phyloP scores from a whole-genome alignment of 116 monocot genomes.

The Iris pallida region DNA sequence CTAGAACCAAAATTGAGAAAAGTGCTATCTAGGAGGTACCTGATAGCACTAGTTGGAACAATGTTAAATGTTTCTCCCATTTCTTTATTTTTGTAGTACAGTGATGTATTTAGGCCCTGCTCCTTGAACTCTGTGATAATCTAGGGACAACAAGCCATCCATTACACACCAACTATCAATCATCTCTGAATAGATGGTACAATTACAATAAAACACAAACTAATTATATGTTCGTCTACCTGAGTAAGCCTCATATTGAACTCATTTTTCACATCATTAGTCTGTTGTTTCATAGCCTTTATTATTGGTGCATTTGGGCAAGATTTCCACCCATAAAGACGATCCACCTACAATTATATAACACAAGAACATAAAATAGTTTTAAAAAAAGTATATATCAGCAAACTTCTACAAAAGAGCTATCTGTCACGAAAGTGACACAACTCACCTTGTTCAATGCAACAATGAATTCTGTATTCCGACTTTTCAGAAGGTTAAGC shows the following conservation, averaged over 20 bases:
- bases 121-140: conserved; percentile 79
- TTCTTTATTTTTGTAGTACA: conserved; percentile 93
- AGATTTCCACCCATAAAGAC: conserved; percentile 91
- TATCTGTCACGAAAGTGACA: not conserved
- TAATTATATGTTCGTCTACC: conserved; percentile 24
- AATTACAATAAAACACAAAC: not conserved
- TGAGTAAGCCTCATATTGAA: conserved; percentile 84
- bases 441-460: conserved; percentile 89
- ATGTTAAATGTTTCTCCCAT: conserved; percentile 93
- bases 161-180: not conserved
- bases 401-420: not conserved
- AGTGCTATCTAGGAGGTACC: conserved; percentile 27
- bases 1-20: not conserved
- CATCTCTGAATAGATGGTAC: not conserved
- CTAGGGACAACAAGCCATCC: conserved; percentile 27
- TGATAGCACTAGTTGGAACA: conserved; percentile 98
- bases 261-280: conserved; percentile 84
- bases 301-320: conserved; percentile 69
- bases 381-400: not conserved
- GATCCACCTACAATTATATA: conserved; percentile 62
- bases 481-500: conserved; percentile 72
- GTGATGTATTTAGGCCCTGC: conserved; percentile 84
- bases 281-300: conserved; percentile 73
- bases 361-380: conserved; percentile 12
- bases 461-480: conserved; percentile 90